Evolutionary conservation across 176 grass and related monocot species (phyloP), one percentile per base, ranked within the genome.

Genomic region (Aegilops tauschii): DNA sequence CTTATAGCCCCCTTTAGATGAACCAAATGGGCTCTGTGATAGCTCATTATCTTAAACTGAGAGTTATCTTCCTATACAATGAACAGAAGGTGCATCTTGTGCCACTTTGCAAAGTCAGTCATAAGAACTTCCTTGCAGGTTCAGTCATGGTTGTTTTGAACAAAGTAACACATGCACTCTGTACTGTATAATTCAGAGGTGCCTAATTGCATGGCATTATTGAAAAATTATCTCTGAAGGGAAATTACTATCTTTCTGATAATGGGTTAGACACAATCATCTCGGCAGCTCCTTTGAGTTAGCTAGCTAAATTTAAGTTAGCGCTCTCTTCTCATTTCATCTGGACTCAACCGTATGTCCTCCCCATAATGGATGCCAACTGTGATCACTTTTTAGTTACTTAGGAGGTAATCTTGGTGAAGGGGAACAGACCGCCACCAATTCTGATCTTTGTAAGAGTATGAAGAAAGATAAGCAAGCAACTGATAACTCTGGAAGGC

Each of bases 191-290:
- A 59, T 59, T 59, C 94, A 13, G 86, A 82, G 64, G 83, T 12
- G 47, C 92, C 93, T 44, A 88, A 90, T 76, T 89, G 88, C 83
- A 88, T 93, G 84, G 88, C 88, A n/a, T 73, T 88, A 70, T 82
- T 98, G 74, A 93, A 64, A 59, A 85, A 65, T 69, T 96, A 82
- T 94, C 88, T 73, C 84, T 96, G 37, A 98, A 93, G 82, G 97
- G 94, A 80, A 91, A 93, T 61, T 94, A 98, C 42, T 79, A 92
- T 25, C 85, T 96, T 77, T 96, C 97, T 90, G 92, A 96, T 79
- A 80, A 88, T 32, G 90, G 97, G 56, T 84, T 98, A 82, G 87
- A 90, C 25, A 78, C 87, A 86, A 77, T 98, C 21, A 56, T 91
- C 82, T 88, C 75, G 36, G 90, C 92, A 28, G 90, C 94, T 45